Evolutionary conservation across 2,329 filamentous ascomycete species (phyloP).

Genomic region (Penicillium expansum): DNA sequence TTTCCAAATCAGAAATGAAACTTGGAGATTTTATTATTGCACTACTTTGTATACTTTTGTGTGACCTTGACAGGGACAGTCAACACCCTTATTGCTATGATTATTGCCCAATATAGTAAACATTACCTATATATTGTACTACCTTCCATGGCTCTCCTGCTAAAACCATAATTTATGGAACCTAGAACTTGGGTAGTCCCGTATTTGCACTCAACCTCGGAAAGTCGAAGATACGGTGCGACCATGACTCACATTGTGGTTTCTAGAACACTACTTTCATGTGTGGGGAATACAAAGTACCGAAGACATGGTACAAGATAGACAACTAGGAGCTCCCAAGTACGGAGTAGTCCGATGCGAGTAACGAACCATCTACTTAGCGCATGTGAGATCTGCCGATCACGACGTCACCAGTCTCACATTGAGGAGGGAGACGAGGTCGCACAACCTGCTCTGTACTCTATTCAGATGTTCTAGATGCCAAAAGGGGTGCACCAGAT

Average conservation of each 20-base stretch:
- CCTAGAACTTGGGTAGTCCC: not conserved
- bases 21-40: not conserved
- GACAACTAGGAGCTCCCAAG: not conserved
- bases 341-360: not conserved
- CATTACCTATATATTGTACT: not conserved
- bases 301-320: not conserved
- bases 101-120: not conserved
- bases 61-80: not conserved
- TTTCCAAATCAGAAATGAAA: constrained; percentile 3
- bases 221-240: not conserved
- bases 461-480: not conserved
- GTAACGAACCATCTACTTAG: not conserved
- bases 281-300: not conserved
- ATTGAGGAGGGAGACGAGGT: not conserved
- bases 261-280: not conserved
- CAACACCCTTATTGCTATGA: not conserved
- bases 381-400: constrained; percentile 10
- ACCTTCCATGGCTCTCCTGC: not conserved
- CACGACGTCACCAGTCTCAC: constrained; percentile 13
- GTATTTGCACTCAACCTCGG: not conserved
- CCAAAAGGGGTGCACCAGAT: not conserved
- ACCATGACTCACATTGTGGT: not conserved
- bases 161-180: too few species aligned
- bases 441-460: not conserved
- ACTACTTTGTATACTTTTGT: not conserved